Conservation (phyloP, 345 rosid species). For the Citrus glauca region DNA sequence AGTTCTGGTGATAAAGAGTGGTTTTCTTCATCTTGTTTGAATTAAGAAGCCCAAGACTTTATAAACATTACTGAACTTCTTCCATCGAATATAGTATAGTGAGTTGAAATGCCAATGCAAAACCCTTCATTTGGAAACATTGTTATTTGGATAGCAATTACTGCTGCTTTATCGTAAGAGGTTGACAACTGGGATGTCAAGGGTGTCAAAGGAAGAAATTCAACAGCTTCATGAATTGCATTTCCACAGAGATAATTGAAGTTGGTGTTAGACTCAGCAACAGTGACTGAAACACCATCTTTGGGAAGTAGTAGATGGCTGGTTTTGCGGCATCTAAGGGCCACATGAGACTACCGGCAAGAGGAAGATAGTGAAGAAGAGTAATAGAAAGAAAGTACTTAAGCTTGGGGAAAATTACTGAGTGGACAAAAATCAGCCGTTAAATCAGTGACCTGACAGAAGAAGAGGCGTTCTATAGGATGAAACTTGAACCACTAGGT, state of each 20-base stretch:
- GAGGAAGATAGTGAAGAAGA: conserved; percentile 29
- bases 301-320: conserved; percentile 11
- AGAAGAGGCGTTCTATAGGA: not conserved
- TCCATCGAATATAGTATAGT: conserved; percentile 14
- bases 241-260: conserved; percentile 19
- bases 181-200: conserved; percentile 23
- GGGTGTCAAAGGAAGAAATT: conserved; percentile 27
- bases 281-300: conserved; percentile 25
- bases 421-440: conserved; percentile 25
- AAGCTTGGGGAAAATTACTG: conserved; percentile 33
- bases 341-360: conserved; percentile 30
- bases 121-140: conserved; percentile 15
- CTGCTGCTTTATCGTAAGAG: conserved; percentile 12
- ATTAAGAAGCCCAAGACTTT: conserved; percentile 18
- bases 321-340: conserved; percentile 18
- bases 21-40: not conserved
- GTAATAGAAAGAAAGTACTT: conserved; percentile 31
- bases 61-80: not conserved
- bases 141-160: conserved; percentile 11
- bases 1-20: not conserved
- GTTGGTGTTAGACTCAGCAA: conserved; percentile 34
- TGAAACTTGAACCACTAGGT: not conserved
- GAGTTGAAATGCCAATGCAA: not conserved
- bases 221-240: conserved; percentile 13
- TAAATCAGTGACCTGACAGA: conserved; percentile 13